Evolutionary conservation across 2,329 filamentous ascomycete genomes (phyloP).

Genomic region (Colletotrichum endophyticum): DNA sequence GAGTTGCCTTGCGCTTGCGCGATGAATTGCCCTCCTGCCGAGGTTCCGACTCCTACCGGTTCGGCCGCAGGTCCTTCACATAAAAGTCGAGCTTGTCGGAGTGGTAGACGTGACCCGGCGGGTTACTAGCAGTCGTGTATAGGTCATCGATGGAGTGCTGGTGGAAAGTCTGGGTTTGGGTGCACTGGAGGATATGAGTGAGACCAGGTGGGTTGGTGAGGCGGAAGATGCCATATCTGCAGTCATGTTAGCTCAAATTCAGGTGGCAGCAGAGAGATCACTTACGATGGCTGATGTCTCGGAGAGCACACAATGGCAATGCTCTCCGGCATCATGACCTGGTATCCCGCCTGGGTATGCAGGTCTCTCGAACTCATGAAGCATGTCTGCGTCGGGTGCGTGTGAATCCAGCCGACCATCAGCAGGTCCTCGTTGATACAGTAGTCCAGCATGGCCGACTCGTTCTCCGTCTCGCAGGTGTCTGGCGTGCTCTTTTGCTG

Average conservation of each 20-base stretch:
- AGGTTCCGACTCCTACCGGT: constrained; percentile 16
- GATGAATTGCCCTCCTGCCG: not conserved
- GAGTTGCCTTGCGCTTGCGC: not conserved
- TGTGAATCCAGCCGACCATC: constrained; percentile 96
- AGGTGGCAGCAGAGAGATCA: constrained; percentile 22
- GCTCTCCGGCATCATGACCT: constrained; percentile 95
- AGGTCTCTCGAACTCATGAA: constrained; percentile 96
- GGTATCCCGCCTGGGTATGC: constrained; percentile 93
- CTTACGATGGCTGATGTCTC: constrained; percentile 75
- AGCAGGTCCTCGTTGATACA: constrained; percentile 84
- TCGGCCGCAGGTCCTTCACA: constrained; percentile 58
- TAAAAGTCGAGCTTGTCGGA: constrained; percentile 67
- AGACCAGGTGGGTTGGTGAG: constrained; percentile 93
- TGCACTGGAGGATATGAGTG: constrained; percentile 82
- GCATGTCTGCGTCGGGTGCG: constrained; percentile 93
- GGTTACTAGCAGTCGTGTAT: constrained; percentile 76
- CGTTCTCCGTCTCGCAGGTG: constrained; percentile 93
- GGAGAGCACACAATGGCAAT: constrained; percentile 97
- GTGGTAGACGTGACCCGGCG: constrained; percentile 73
- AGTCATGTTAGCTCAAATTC: not conserved
- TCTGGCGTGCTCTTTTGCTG: constrained; percentile 90
- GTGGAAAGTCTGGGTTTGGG: constrained; percentile 82
- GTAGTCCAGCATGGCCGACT: constrained; percentile 84
- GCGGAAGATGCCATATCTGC: constrained; percentile 87
- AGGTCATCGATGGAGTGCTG: constrained; percentile 71